Evolutionary conservation across 129 eudicot genomes (phyloP), one percentile per base, ranked within the genome.

Genomic region (Cynara cardunculus): DNA sequence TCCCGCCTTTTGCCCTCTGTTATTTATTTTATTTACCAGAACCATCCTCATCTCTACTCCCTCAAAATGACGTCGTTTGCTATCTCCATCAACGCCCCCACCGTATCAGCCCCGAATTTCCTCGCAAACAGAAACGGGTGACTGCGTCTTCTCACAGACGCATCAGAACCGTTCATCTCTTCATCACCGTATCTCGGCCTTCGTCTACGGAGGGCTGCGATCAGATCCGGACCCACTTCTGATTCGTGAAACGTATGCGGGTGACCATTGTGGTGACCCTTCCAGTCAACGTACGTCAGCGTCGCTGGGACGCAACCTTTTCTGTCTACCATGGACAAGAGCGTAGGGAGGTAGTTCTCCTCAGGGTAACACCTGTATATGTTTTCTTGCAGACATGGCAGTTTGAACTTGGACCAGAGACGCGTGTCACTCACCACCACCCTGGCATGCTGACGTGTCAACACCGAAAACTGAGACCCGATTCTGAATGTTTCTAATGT

Each of bases 231-330:
- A 0, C 83, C 88, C 83, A 92, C 93, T 0, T 95, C 94, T 0
- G 78, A 16, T 3, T 74, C 84, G 1, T 11, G 13, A 80, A 92
- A 95, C 39, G 84, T 84, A 72, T 85, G 83, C n/a, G 99, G 99
- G 82, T 95, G 99, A n/a, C 94, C 97, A 34, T 83, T 86, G 21
- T 25, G 68, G 10, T 84, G 46, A 0, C 87, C 91, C 3, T 59
- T 84, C 99, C 99, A 95, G 81, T 92, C 94, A 82, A 95, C 99
- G 87, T 85, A 91, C 16, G 97, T 95, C 12, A 94, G 83, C 66
- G 99, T 92, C 16, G 94, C 85, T 4, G 97, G 94, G 28, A 88
- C 85, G 76, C 92, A 87, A 5, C 96, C 97, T 0, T 25, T 77
- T 19, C 85, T 81, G 82, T 92, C 97, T 82, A 78, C 89, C 97